Evolutionary conservation across 768 basidiomycete species (phyloP), one percentile per base, ranked within the genome.

Genomic region (Tricholoma matsutake): DNA sequence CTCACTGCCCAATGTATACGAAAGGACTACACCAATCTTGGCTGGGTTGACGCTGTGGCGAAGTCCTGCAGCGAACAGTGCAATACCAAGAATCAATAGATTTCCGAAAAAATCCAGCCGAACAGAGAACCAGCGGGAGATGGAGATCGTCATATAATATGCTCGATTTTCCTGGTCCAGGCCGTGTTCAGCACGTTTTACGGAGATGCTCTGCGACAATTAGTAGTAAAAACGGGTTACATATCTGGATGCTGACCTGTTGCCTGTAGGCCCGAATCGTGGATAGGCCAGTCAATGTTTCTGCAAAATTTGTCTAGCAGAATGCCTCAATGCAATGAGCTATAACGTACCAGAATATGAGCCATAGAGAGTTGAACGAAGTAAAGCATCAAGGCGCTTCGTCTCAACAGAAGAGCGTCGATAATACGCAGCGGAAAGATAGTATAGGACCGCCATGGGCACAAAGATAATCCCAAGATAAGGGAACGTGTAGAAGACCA

Each of bases 401-500:
- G 83, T 81, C 67, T 87, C 86, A 4, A 87, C 84, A 0, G 86
- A 87, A 1, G 79, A 82, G 5, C 81, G 77, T n/a, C 86, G 78
- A 66, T 88, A 88, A 65, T 82, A 88, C 16, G 79, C 64, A 6
- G 81, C 81, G 16, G 78, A 79, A 41, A 77, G 63, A 69, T 80
- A 83, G 68, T 88, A 88, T 2, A 86, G 63, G 8, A 83, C 62
- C 3, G 69, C 59, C 72, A 88, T 73, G 2, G 86, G 86, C 0
- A 74, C 75, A 64, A 88, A 87, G 43, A 86, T 79, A 47, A 87
- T 84, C 16, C 88, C 87, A 11, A 89, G 83, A 39, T 79, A 83
- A 0, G 89, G 87, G 69, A 86, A 85, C 0, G 81, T 82, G 65
- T 88, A 88, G 70, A 87, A 87, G 0, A 88, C 85, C 13, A 87